Base-by-base conservation (phyloP, 2,329 filamentous ascomycete genomes). In the Conoideocrella luteorostrata region DNA sequence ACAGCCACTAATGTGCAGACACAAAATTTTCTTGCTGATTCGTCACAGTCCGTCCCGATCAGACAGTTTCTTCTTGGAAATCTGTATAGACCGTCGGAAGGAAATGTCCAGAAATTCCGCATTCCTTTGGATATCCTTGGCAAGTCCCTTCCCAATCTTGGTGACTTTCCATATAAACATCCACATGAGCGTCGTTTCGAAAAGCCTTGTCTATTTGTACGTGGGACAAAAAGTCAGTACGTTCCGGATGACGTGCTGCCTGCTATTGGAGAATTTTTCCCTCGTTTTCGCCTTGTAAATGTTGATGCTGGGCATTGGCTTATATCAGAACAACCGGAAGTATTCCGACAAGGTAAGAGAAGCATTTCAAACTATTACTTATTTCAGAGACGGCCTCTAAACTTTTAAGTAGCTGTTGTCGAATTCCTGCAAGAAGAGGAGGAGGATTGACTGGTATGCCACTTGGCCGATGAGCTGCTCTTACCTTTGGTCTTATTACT, bases 1-100 rank as follows among this genome's bases (percentile, higher is more conserved):
- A 56, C n/a, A n/a, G n/a, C n/a, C n/a, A 32, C 30, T 7, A 26
- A 21, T 13, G 10, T 13, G 6, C 12, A 15, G 23, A 21, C 21
- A 23, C n/a, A 20, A 21, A 10, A 33, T 32, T 12, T 24, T 3
- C 17, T 22, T 18, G n/a, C 30, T 41, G 20, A 38, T 24, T 11
- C 12, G 3, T 13, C 7, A 26, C 18, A 58, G 71, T 80, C 83
- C 12, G 64, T 94, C 4, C 70, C 82, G 0, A 84, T 98, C 52
- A 83, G 93, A 3, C 90, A 96, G 59, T 98, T 97, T 63, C 76
- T 98, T 13, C 77, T 98, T 1, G 88, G 86, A 10, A 98, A 97
- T 60, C 71, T 97, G 30, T 65, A 84, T 52, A 78, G 82, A 5
- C 70, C 73, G 0, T 32, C 53, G 7, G 65, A 62, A 13, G 67